Base-by-base conservation (phyloP, 768 basidiomycete genomes). In the Cyathus striatus region DNA sequence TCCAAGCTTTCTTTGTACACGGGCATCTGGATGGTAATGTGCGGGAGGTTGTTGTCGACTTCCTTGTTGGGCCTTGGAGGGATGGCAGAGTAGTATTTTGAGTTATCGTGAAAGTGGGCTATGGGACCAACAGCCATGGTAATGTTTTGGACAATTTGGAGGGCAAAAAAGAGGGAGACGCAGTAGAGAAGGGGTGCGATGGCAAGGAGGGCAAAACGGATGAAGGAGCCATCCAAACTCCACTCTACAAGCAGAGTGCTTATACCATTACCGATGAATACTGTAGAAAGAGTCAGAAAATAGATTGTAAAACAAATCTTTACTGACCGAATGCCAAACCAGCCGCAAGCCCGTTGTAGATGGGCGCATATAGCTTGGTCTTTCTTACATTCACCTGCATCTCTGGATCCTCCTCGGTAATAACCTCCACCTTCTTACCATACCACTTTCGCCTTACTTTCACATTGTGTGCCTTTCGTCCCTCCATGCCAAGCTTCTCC, bases 1-100 rank as follows among this genome's bases (percentile, higher is more conserved):
- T 79, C 74, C 23, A 90, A 62, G 49, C 77, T 78, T 57, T 90
- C 87, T 51, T 90, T 91, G 68, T 90, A 92, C 21, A 92, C 89
- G 0, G 90, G 75, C 78, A 93, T 79, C 62, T 91, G 80, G 43
- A 93, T 79, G 0, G 86, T 86, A 24, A 90, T 71, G 52, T 89
- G 87, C 2, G 86, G 87, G 0, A 90, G 70, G 48, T 65, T 65
- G 5, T 72, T 66, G 53, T 84, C 83, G 24, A 69, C 66, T 4
- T 46, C 49, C 41, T 68, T 68, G 53, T 66, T 66, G 0, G 78
- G 60, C 13, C 65, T 64, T 0, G 87, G 86, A 36, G 72, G 72
- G 38, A 75, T 60, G 13, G 86, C 86, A 12, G 81, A 84, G 62
- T 88, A 93, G 61, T 85, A 92, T 33, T 76, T 81, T 0, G 86